These are phyloP conservation scores for Termitomyces heimii DNA, from an alignment of 768 basidiomycete genomes.

Conservation along the genomic window DNA sequence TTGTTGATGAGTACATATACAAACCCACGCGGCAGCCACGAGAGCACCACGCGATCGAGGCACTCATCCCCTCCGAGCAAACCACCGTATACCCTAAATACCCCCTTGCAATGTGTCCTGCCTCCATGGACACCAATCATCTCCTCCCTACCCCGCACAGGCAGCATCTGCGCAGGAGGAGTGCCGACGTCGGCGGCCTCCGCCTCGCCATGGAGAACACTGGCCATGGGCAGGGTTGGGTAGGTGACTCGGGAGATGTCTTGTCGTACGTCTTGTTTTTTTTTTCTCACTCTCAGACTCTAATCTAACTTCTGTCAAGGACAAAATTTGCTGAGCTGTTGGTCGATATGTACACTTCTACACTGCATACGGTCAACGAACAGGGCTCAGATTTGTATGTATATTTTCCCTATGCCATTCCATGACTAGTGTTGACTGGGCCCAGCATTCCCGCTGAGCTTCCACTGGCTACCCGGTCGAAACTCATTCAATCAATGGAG, in stretches of 20 bases:
- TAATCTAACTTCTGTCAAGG: slow-evolving; percentile 21
- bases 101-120: slow-evolving; percentile 3
- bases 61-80: slow-evolving; percentile 20
- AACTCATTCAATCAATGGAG: slow-evolving; percentile 64
- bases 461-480: slow-evolving; percentile 42
- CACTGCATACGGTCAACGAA: slow-evolving; percentile 63
- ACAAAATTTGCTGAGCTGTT: slow-evolving; percentile 77
- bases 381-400: slow-evolving; percentile 40
- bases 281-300: background rate
- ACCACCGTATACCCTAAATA: slow-evolving; percentile 5
- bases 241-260: slow-evolving; percentile 40
- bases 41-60: slow-evolving; percentile 38
- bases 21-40: slow-evolving; percentile 41
- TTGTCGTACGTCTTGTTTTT: slow-evolving; percentile 34
- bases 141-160: slow-evolving; percentile 1
- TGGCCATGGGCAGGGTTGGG: slow-evolving; percentile 68
- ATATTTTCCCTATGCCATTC: background rate
- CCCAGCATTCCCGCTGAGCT: slow-evolving; percentile 42
- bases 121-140: slow-evolving; percentile 4
- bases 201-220: slow-evolving; percentile 65
- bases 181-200: slow-evolving; percentile 88
- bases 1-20: slow-evolving; percentile 13
- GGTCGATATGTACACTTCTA: slow-evolving; percentile 81
- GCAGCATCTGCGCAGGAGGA: slow-evolving; percentile 46
- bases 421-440: background rate